Conservation (phyloP, 768 basidiomycete genomes). For the Naematelia encephala region DNA sequence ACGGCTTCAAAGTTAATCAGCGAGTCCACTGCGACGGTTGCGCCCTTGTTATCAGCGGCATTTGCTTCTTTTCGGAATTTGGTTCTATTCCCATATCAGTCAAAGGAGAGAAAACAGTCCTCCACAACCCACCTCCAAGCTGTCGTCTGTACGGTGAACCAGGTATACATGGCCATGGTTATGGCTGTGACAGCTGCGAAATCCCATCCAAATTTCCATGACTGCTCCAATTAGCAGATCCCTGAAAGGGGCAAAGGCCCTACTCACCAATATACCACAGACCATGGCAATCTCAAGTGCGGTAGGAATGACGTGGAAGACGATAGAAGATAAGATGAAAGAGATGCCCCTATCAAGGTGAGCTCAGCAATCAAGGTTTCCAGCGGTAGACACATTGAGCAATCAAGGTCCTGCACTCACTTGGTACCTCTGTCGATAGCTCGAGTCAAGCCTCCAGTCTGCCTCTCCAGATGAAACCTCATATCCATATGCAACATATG, state of each 20-base stretch:
- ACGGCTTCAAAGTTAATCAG: slow-evolving; percentile 98
- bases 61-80: slow-evolving; percentile 92
- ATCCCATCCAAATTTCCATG: slow-evolving; percentile 96
- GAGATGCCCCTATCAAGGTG: slow-evolving; percentile 73
- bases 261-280: slow-evolving; percentile 85
- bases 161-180: slow-evolving; percentile 86
- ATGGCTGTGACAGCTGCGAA: slow-evolving; percentile 85
- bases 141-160: slow-evolving; percentile 95
- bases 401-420: slow-evolving; percentile 55
- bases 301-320: slow-evolving; percentile 93
- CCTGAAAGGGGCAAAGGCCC: background rate
- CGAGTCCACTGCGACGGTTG: slow-evolving; percentile 87
- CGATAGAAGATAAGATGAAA: slow-evolving; percentile 84
- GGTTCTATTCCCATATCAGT: slow-evolving; percentile 59
- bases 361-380: slow-evolving; percentile 5
- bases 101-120: background rate
- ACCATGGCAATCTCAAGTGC: slow-evolving; percentile 95
- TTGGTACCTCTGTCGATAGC: slow-evolving; percentile 98
- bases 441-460: slow-evolving; percentile 91
- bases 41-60: slow-evolving; percentile 93
- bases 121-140: slow-evolving; percentile 72
- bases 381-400: no score
- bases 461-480: slow-evolving; percentile 84
- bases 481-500: slow-evolving; percentile 87
- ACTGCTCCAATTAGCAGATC: slow-evolving; percentile 55